phyloP scores from a whole-genome alignment of 768 basidiomycete genomes.

The Amanita subjunquillea region DNA sequence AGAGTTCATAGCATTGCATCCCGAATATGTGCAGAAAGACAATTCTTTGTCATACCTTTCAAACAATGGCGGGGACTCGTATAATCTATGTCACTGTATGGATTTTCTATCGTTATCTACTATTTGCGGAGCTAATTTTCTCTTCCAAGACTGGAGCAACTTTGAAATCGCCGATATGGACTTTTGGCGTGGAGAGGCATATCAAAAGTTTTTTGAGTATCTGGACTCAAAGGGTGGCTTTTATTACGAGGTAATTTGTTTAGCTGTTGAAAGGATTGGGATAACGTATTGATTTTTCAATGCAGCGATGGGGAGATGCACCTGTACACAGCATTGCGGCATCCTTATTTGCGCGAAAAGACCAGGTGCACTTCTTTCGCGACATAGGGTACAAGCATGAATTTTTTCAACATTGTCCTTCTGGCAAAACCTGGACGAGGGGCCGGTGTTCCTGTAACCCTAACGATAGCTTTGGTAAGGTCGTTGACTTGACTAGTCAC shows the following conservation, averaged over 20 bases:
- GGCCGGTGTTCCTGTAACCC: slow-evolving; percentile 68
- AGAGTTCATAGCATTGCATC: slow-evolving; percentile 63
- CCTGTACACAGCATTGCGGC: slow-evolving; percentile 70
- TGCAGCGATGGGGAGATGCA: slow-evolving; percentile 76
- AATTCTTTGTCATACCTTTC: slow-evolving; percentile 71
- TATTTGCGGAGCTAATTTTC: background rate
- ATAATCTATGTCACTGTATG: slow-evolving; percentile 65
- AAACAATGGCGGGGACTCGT: slow-evolving; percentile 52
- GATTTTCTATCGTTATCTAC: background rate
- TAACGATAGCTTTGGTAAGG: slow-evolving; percentile 58
- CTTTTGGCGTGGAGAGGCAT: slow-evolving; percentile 81
- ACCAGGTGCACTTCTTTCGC: slow-evolving; percentile 72
- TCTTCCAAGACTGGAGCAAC: slow-evolving; percentile 67
- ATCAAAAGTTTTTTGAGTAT: slow-evolving; percentile 73
- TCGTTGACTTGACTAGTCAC: no score
- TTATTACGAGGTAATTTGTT: slow-evolving; percentile 66
- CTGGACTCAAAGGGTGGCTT: slow-evolving; percentile 81
- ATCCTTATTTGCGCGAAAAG: slow-evolving; percentile 61
- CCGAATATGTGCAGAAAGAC: slow-evolving; percentile 46
- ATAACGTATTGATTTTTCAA: background rate
- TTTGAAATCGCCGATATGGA: slow-evolving; percentile 89
- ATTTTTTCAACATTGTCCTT: slow-evolving; percentile 69
- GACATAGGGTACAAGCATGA: slow-evolving; percentile 84
- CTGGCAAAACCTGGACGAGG: slow-evolving; percentile 40
- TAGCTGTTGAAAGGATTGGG: background rate